Evolutionary conservation across 305 asterid species (phyloP), one percentile per base, ranked within the genome.

Genomic region (Euphrasia arctica): DNA sequence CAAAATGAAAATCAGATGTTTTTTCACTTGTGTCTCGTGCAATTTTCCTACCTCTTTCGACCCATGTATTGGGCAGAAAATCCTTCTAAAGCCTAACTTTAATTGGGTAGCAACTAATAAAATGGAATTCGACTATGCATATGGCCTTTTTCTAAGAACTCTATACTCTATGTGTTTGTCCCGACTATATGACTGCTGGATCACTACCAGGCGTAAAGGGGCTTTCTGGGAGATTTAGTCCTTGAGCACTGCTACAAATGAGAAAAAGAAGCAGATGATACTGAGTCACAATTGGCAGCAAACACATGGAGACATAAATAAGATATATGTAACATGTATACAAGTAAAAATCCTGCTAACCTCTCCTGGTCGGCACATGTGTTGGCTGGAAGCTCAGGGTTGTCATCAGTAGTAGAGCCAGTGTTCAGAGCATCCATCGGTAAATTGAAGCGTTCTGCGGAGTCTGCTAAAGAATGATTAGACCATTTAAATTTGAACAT

Each of bases 161-260:
- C 76, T 67, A 51, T 61, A 18, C 1, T 69, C 54, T 58, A 34
- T 27, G 54, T 74, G 54, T 76, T 54, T 60, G 25, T 68, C 50
- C 63, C 32, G 49, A 60, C 80, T 86, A 87, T 63, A 77, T 80
- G 62, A 77, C 89, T 12, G 90, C 80, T 0, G 93, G 64, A 67
- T 78, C 69, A 74, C 85, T 72, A 73, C 78, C 71, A 47, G 84
- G 59, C 15, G 82, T 85, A 15, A 88, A 88, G 6, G 90, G 95
- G 74, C 80, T 84, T 39, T 88, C 95, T 0, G 96, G 96, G 51
- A 88, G 98, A 74, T 75, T 71, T 34, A 65, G 72, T 73, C 79
- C 82, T 72, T 76, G 86, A 60, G 52, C 61, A 70, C 96, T 84
- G 90, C 70, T 68, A 52, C 9, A 47, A 43, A 4, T 5, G 39